Base-by-base conservation (phyloP, 495 filamentous ascomycete genomes). In the Neurospora hispaniola region DNA sequence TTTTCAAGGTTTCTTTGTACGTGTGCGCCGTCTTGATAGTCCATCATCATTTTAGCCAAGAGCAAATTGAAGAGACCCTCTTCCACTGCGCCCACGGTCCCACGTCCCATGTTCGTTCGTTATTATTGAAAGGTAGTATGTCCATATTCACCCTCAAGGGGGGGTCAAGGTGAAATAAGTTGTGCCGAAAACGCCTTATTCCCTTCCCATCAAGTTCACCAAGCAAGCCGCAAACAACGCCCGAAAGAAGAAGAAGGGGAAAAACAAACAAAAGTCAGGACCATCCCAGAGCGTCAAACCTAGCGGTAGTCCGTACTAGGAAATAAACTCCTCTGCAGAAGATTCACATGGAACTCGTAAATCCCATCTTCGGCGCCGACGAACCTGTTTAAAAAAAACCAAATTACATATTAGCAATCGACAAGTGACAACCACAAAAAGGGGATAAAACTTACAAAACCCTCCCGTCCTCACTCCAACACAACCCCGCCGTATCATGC, bases 291-390 rank as follows among this genome's bases (percentile, higher is more conserved):
- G 39, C 1, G 39, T 39, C 8, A 54, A 7, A 59, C 20, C 48
- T 75, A 93, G 71, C 90, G 84, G 73, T 87, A 85, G 31, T 82
- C 81, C 48, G 91, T 82, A 42, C 85, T 85, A 38, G 91, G 90
- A 76, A 89, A 91, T 6, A 86, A 84, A 79, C 88, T 91, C 72
- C 91, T 85, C 69, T 88, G 86, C n/a, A 85, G 78, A 27, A 89
- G 77, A 76, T 94, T 91, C 71, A 94, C 83, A 31, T 85, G 85
- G 74, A 89, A 92, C 80, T 94, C 90, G 73, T 92, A 90, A 20
- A 94, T 91, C 23, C 92, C 92, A 69, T 91, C 86, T 71, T 92
- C 85, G 4, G 91, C 91, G n/a, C 87, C 92, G 76, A 92, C 85
- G 75, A 90, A 93, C 73, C 92, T 77, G 23, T 41, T 1, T 1